Evolutionary conservation across 108 stramenopile genomes (phyloP).

Genomic region (Nitzschia sp.): DNA sequence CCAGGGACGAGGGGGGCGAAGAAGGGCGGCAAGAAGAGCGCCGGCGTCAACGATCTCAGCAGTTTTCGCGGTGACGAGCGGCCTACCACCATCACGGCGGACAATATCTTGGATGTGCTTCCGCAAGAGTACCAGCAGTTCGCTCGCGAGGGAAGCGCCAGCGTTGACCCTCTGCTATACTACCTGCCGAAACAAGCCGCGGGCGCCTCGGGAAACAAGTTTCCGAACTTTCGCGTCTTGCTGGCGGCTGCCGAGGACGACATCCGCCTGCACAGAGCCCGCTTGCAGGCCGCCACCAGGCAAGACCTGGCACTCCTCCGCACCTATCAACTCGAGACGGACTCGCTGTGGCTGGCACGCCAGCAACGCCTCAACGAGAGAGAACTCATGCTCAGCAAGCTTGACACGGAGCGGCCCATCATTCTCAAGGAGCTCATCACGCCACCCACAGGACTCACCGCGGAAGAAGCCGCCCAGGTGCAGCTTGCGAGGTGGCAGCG

Average conservation of each 20-base stretch:
- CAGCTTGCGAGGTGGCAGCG: constrained; percentile 72
- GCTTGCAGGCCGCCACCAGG: constrained; percentile 40
- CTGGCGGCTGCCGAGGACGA: constrained; percentile 57
- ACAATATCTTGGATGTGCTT: constrained; percentile 6
- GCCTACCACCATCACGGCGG: not conserved
- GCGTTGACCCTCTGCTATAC: constrained; percentile 3
- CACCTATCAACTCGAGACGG: constrained; percentile 43
- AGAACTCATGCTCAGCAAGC: constrained; percentile 23
- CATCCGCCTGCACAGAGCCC: constrained; percentile 56
- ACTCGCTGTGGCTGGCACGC: constrained; percentile 33
- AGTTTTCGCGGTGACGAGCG: not conserved
- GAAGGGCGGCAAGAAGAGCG: not conserved
- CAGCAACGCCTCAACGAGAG: constrained; percentile 49
- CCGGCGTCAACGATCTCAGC: not conserved
- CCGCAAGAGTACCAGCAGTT: not conserved
- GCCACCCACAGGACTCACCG: constrained; percentile 37
- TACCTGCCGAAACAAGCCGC: constrained; percentile 8
- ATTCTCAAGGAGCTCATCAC: constrained; percentile 38
- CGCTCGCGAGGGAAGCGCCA: not conserved
- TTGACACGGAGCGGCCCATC: constrained; percentile 31
- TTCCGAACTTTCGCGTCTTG: constrained; percentile 33
- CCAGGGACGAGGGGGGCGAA: not conserved
- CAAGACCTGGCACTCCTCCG: constrained; percentile 32
- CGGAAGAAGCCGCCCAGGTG: constrained; percentile 54
- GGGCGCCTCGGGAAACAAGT: constrained; percentile 15